phyloP scores from a whole-genome alignment of 1,139 yeast species.

The Sugiyamaella sp. region DNA sequence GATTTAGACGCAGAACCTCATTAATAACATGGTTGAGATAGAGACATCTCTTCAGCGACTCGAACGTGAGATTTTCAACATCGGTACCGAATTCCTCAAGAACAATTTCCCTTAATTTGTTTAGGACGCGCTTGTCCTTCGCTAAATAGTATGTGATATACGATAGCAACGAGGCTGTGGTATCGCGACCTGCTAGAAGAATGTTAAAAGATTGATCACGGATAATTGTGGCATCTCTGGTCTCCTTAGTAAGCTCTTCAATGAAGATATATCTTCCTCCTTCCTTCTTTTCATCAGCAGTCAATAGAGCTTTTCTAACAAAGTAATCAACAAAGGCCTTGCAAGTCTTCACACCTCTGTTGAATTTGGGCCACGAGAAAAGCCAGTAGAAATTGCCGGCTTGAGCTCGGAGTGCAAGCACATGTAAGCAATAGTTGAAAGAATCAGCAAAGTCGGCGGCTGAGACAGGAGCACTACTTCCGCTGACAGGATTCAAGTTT shows the following conservation, averaged over 20 bases:
- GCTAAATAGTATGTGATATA: constrained; percentile 53
- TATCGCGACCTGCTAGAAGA: constrained; percentile 59
- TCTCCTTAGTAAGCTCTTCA: constrained; percentile 54
- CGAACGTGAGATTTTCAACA: constrained; percentile 46
- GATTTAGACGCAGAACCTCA: constrained; percentile 58
- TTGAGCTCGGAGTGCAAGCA: constrained; percentile 22
- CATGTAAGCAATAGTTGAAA: constrained; percentile 36
- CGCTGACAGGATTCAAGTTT: constrained; percentile 9
- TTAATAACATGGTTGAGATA: constrained; percentile 54
- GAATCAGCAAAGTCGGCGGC: constrained; percentile 47
- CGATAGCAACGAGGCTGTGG: constrained; percentile 59
- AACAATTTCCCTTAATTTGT: constrained; percentile 48
- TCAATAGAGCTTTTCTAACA: constrained; percentile 37
- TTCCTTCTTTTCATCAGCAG: constrained; percentile 20
- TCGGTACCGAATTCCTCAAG: constrained; percentile 35
- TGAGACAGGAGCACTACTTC: constrained; percentile 18
- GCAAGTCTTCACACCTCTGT: constrained; percentile 31
- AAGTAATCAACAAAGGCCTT: constrained; percentile 42
- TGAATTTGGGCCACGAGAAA: constrained; percentile 39
- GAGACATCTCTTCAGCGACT: constrained; percentile 53
- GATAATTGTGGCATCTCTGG: constrained; percentile 52
- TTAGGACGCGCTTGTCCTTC: constrained; percentile 48
- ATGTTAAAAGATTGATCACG: constrained; percentile 57
- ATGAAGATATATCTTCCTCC: constrained; percentile 46
- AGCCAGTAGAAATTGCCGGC: constrained; percentile 25